Base-by-base conservation (phyloP, 768 basidiomycete species). In the Termitomyces titanicus region DNA sequence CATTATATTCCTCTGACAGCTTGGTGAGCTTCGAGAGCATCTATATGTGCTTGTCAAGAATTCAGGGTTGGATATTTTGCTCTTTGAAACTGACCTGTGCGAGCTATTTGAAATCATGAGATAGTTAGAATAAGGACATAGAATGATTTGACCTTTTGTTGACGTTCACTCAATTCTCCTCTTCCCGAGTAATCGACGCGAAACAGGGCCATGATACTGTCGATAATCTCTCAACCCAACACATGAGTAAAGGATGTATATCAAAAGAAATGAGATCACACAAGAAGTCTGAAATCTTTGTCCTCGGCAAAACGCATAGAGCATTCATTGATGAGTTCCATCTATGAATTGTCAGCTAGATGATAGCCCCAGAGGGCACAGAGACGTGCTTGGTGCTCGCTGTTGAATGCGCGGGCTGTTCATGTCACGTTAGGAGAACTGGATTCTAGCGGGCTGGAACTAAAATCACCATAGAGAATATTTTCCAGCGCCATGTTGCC, bases 131-230 rank as follows among this genome's bases (percentile, higher is more conserved):
- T n/a, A 47, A 49, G 29, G 17, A 17, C 20, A 34, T 6, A 15
- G 15, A 22, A 46, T 40, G 25, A 52, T 42, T 27, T 51, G 35
- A 85, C 89, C 75, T 94, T 94, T 67, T 98, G 95, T 66, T 95
- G 94, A 49, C 94, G 79, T 73, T 95, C 94, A 61, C 93, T 94
- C 38, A 97, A 72, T 68, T 97, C 96, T 29, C 95, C 96, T 75
- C 95, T 77, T 20, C 95, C 95, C 3, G 91, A 92, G 68, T 77
- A 98, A 70, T 98, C 95, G 42, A 94, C 91, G 18, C 94, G 84
- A 70, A 98, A 98, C 6, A 96, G 79, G 27, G 95, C 96, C 92
- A 98, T 96, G 57, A 98, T 95, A 63, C 92, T 94, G 68, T 98
- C 96, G 34, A 98, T 82, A 55, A 98, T 94, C 88, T 96, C 64